Conservation (phyloP, 306 rosid genomes). For the Malus fusca region DNA sequence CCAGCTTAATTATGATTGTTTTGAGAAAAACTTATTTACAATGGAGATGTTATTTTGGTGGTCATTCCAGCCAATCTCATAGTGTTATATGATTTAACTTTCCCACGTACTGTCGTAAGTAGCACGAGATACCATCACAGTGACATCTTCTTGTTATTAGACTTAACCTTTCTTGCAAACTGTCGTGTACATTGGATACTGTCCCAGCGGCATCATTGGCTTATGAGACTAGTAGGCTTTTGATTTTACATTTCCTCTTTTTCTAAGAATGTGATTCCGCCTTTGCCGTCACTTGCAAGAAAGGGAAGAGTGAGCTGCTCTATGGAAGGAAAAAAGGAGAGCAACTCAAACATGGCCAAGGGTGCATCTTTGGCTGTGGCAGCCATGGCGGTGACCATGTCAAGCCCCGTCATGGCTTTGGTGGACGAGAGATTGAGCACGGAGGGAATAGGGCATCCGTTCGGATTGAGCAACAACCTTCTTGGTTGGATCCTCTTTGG, state of each 20-base stretch:
- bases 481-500: no score
- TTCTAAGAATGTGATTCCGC: constrained; percentile 15
- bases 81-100: no score
- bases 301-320: constrained; percentile 73
- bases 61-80: no score
- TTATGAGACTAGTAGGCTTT: no score
- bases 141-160: no score
- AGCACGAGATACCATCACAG: no score
- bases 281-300: constrained; percentile 53
- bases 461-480: constrained; percentile 78
- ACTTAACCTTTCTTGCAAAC: no score
- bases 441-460: constrained; percentile 90
- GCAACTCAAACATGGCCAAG: constrained; percentile 43
- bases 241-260: not conserved
- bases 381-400: constrained; percentile 45
- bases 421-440: constrained; percentile 91
- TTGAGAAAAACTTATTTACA: no score
- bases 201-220: not conserved
- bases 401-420: constrained; percentile 80
- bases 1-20: no score
- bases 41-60: no score
- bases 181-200: no score
- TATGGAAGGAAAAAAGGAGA: constrained; percentile 34
- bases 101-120: accelerated
- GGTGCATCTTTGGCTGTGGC: constrained; percentile 46